These are phyloP conservation scores for Paxillus rubicundulus DNA, from an alignment of 768 basidiomycete species.

Conservation along the genomic window DNA sequence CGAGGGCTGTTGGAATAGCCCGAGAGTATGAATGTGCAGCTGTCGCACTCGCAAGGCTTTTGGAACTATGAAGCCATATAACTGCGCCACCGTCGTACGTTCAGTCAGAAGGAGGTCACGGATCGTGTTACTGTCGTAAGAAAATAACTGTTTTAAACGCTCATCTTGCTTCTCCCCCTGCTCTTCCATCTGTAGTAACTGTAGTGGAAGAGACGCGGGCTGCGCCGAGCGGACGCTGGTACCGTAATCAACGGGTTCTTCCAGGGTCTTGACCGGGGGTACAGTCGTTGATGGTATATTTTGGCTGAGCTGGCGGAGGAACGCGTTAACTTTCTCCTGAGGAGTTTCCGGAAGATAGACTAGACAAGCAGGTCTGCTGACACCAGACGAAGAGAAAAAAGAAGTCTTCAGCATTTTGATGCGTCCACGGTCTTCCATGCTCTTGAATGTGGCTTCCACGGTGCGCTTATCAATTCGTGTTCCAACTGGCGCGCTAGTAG, in stretches of 20 bases:
- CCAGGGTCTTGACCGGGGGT: conserved; percentile 47
- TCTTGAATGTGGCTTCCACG: conserved; percentile 54
- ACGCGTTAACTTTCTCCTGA: conserved; percentile 53
- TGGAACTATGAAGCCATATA: conserved; percentile 73
- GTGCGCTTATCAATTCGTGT: conserved; percentile 75
- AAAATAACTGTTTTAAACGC: conserved; percentile 53
- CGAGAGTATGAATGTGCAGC: conserved; percentile 56
- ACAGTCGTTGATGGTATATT: conserved; percentile 25
- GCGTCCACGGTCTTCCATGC: conserved; percentile 61
- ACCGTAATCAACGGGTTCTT: conserved; percentile 56
- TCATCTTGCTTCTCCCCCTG: conserved; percentile 41
- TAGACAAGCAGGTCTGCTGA: conserved; percentile 56
- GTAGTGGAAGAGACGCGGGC: conserved; percentile 38
- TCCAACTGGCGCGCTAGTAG: conserved; percentile 67
- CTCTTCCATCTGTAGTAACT: conserved; percentile 47
- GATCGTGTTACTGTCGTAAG: conserved; percentile 50
- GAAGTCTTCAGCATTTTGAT: conserved; percentile 71
- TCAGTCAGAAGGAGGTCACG: conserved; percentile 67
- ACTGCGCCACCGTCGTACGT: conserved; percentile 63
- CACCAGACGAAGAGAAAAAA: conserved; percentile 56
- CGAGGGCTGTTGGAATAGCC: conserved; percentile 41
- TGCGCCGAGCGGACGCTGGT: conserved; percentile 33
- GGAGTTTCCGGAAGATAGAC: conserved; percentile 61
- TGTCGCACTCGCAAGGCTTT: conserved; percentile 61
- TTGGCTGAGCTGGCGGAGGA: conserved; percentile 54